Evolutionary conservation across 805 yeast species (phyloP), one percentile per base, ranked within the genome.

Genomic region (Kuraishia hungarica): DNA sequence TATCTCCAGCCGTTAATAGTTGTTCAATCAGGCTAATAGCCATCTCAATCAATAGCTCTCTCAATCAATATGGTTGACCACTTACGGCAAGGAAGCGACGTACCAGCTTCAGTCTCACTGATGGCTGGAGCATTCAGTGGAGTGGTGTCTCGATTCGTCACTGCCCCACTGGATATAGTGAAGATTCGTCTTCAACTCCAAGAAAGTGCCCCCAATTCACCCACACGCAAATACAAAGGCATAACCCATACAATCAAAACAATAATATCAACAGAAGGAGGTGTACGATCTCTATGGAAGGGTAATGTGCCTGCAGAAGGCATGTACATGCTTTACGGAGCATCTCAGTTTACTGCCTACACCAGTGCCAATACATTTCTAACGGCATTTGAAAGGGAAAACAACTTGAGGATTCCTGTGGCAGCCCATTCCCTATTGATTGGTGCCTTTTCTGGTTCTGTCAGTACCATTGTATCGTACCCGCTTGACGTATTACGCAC

Each of bases 401-500:
- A 57, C 48, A 59, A 62, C 1, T 48, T 64, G 39, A 55, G 60
- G 22, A 48, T 80, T 46, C 63, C 71, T 3, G 70, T 70, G 10
- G 63, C 76, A 2, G 56, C 67, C 1, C 83, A 80, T 55, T 74
- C 84, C 39, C 57, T 77, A 23, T 39, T 87, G 0, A 81, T 88
- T 4, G 99, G 99, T 0, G 80, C 87, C 0, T 65, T 83, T 1
- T 84, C 97, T 0, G 99, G 99, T 0, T 71, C 84, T 22, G 62
- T 81, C 0, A 89, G 96, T 28, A 89, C 97, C 0, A 51, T 80
- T 0, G 65, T 73, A 1, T 87, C 97, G 1, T 94, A 94, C 65
- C 99, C 99, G 0, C 83, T 89, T 62, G 99, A 94, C 67, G 76
- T 90, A n/a, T 69, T 94, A 49, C 72, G 99, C 53, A 94, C 99